Base-by-base conservation (phyloP, 208 protist genomes). In the Crithidia mellificae region DNA sequence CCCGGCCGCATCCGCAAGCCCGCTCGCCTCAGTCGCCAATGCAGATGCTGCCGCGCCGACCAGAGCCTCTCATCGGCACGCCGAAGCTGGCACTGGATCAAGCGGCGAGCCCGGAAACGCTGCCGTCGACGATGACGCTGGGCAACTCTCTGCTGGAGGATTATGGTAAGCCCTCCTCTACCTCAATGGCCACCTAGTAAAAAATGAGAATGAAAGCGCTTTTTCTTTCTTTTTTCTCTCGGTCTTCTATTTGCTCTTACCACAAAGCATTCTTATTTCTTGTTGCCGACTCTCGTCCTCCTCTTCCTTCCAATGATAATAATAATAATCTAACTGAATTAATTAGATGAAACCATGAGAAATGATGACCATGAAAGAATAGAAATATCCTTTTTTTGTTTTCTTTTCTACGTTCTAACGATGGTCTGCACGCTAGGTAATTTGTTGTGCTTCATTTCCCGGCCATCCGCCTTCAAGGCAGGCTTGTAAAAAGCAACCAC, bases 121-220 rank as follows among this genome's bases (percentile, higher is more conserved):
- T 15, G 22, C 19, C 38, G 51, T 11, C 25, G 12, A 15, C 63
- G 2, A 36, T 41, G 8, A 24, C 27, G 51, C 19, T 68, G 5
- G 52, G 51, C 22, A 25, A n/a, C 11, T 46, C 34, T 5, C 24
- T 52, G 19, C 2, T 59, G 27, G 63, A 59, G 5, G 63, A 68
- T 1, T 50, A 52, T 11, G 52, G 38, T 15, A 58, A 54, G 12
- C 17, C 41, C 8, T 59, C 54, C 0, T 61, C 62, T 1, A 53
- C 63, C 39, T 75, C 70, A 24, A 75, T 69, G 70, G 70, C 70
- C 14, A 75, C 70, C 3, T 75, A 62, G 68, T 15, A 17, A 39
- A 22, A 51, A 24, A 32, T 4, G 27, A 27, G 20, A 39, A 22
- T 27, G 12, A n/a, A 29, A 7, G 53, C 19, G 17, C 17, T 53